Evolutionary conservation across 2,329 filamentous ascomycete genomes (phyloP).

Genomic region (Pestalotiopsis sp.): DNA sequence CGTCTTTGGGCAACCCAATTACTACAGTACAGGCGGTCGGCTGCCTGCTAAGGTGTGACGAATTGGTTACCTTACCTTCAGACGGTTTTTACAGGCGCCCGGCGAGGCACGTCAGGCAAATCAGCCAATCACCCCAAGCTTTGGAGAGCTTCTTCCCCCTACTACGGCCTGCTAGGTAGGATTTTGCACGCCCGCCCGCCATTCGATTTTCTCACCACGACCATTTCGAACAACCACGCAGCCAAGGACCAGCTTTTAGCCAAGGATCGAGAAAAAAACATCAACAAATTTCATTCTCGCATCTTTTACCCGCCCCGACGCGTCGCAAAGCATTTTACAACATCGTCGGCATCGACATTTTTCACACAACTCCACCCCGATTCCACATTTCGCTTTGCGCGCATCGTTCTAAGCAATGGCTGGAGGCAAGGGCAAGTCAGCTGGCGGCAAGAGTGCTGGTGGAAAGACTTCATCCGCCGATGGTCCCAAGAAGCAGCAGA

Average conservation of each 20-base stretch:
- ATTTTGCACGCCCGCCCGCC: conserved; percentile 11
- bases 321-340: conserved; percentile 8
- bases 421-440: conserved; percentile 92
- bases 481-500: conserved; percentile 83
- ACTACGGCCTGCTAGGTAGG: neutral
- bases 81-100: neutral
- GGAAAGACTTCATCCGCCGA: conserved; percentile 51
- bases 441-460: conserved; percentile 67
- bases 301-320: conserved; percentile 4
- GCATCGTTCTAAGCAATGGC: conserved; percentile 54
- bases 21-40: neutral
- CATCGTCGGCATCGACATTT: neutral
- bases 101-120: neutral
- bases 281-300: conserved; percentile 14
- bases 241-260: conserved; percentile 3
- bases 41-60: neutral
- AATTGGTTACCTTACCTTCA: neutral
- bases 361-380: neutral
- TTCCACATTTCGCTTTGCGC: conserved; percentile 4
- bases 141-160: neutral
- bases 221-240: neutral
- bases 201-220: conserved; percentile 14
- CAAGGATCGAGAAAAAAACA: conserved; percentile 11
- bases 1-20: neutral
- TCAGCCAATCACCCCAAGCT: neutral